Evolutionary conservation across 2,329 filamentous ascomycete genomes (phyloP), one percentile per base, ranked within the genome.

Genomic region (Sclerotinia sclerotiorum): DNA sequence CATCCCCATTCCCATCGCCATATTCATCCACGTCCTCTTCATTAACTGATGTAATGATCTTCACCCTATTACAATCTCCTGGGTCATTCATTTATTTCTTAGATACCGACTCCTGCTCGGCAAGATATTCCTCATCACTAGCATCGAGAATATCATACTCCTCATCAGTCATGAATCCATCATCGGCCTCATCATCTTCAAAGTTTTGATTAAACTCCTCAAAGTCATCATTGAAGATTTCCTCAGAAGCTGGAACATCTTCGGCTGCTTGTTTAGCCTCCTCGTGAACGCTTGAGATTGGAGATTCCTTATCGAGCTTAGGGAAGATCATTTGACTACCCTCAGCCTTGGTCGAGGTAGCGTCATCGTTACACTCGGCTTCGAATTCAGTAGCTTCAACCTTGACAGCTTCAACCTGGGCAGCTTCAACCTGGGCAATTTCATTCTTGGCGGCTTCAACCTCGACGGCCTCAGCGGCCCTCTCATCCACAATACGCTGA

Each of bases 131-230:
- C 79, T 97, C 92, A 73, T 98, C 94, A 69, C 92, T 97, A 55
- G 93, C 94, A 81, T 97, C 93, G 57, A 98, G 87, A 73, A 98
- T 94, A 76, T 99, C 95, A 79, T 98, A 99, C 81, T 99, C 95
- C 79, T 98, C 95, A 72, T 99, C 95, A 0, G 95, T 98, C 83
- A 97, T 81, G 84, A 97, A 97, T 17, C 90, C 91, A 70, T 91
- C 88, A 17, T 88, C 87, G 1, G 84, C 85, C n/a, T 80, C 82
- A 52, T 87, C 84, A 49, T 82, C 82, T 58, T 89, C 88, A n/a
- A 87, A 35, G 58, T 62, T 62, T 87, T 61, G 82, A 82, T 66
- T 84, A 58, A 84, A 81, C 27, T 87, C 84, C 24, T 84, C 83
- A 21, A 79, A 79, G 57, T 81, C 77, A 51, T 77, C 72, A 72